Conservation (phyloP, 352 stramenopile genomes). For the Globisporangium spiculum region DNA sequence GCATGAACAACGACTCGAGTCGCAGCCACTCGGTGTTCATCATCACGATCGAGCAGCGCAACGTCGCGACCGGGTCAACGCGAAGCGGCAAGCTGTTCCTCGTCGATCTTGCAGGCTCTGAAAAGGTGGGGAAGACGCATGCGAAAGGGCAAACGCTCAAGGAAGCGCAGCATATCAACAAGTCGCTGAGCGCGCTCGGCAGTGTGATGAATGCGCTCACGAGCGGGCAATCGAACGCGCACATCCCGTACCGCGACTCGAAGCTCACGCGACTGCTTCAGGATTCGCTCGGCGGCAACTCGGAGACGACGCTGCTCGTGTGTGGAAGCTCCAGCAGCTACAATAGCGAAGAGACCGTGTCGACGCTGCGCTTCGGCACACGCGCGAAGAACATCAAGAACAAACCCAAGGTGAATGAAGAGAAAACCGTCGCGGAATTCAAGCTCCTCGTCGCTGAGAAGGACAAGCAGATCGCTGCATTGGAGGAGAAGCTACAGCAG, state of each 20-base stretch:
- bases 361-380: constrained; percentile 72
- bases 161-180: constrained; percentile 91
- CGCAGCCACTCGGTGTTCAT: constrained; percentile 96
- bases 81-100: constrained; percentile 92
- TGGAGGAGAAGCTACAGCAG: constrained; percentile 37
- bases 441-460: constrained; percentile 61
- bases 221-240: constrained; percentile 80
- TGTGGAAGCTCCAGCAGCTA: constrained; percentile 67
- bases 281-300: constrained; percentile 79
- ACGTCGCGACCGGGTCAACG: constrained; percentile 55
- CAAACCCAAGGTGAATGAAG: constrained; percentile 85
- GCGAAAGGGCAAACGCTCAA: constrained; percentile 91
- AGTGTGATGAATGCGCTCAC: constrained; percentile 90
- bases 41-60: constrained; percentile 92
- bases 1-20: constrained; percentile 90
- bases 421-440: constrained; percentile 80
- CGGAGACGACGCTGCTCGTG: constrained; percentile 66
- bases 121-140: constrained; percentile 75
- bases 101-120: constrained; percentile 74
- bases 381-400: constrained; percentile 81
- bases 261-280: constrained; percentile 87
- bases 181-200: constrained; percentile 84
- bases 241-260: constrained; percentile 90
- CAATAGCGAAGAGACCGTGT: constrained; percentile 69
- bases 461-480: constrained; percentile 45